A percentile compares a stretch with the other conserved stretches of the same genome.
Evolutionary conservation across 208 protist genomes (phyloP).

Genomic region (Blechomonas ayalai): DNA sequence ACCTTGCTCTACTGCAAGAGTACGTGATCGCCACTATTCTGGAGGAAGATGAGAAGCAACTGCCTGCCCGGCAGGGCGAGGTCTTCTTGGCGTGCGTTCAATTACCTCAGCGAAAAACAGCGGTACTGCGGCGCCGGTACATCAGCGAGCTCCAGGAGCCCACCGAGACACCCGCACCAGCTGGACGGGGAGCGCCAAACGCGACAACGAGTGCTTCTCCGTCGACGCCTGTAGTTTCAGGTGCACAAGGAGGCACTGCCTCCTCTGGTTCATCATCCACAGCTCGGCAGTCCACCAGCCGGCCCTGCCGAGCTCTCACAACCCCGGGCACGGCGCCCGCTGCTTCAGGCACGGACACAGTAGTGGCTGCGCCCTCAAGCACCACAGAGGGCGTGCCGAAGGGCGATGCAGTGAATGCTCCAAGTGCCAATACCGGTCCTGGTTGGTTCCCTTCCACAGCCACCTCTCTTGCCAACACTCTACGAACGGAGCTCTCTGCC

Average conservation of each 20-base stretch:
- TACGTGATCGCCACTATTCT: conserved; percentile 45
- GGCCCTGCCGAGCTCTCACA: too few species aligned
- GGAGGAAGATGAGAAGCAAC: conserved; percentile 37
- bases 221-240: neutral
- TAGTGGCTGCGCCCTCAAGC: neutral
- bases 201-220: neutral
- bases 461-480: conserved; percentile 17
- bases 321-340: conserved; percentile 1
- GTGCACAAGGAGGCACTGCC: conserved; percentile 1
- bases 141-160: conserved; percentile 11
- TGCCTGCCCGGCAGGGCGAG: conserved; percentile 57
- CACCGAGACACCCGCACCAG: neutral
- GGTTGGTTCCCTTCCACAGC: conserved; percentile 2
- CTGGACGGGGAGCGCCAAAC: neutral
- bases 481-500: conserved; percentile 9
- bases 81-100: conserved; percentile 48
- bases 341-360: neutral
- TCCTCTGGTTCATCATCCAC: neutral
- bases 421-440: neutral
- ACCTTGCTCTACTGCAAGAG: conserved; percentile 54
- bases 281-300: neutral
- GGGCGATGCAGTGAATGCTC: too few species aligned
- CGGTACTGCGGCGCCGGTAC: conserved; percentile 43
- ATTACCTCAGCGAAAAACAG: conserved; percentile 42
- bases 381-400: neutral